phyloP scores from a whole-genome alignment of 2,329 filamentous ascomycete species.

The Colletotrichum chrysophilum region DNA sequence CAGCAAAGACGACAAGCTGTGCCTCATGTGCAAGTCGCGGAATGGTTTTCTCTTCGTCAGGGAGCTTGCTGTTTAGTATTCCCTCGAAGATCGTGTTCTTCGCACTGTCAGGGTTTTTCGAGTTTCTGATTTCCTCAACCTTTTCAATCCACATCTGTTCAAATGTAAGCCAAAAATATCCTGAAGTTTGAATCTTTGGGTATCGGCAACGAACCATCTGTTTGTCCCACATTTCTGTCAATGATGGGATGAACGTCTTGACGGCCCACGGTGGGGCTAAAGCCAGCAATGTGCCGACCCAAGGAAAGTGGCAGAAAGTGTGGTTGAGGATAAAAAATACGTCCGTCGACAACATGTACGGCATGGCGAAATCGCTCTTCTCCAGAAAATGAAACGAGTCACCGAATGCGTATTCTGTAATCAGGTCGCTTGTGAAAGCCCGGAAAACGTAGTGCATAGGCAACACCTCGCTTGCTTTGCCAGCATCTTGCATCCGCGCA shows the following conservation, averaged over 20 bases:
- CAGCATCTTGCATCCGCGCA: neutral
- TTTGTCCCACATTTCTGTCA: neutral
- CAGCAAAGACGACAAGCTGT: neutral
- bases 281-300: neutral
- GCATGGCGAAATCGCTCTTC: neutral
- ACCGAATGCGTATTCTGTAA: neutral
- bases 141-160: neutral
- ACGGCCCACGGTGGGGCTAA: neutral
- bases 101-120: neutral
- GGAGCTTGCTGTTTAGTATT: neutral
- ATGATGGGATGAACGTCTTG: neutral
- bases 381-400: neutral
- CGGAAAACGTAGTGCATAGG: neutral
- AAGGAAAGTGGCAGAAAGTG: neutral
- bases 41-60: neutral
- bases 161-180: neutral
- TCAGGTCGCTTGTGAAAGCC: neutral
- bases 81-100: neutral
- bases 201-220: neutral
- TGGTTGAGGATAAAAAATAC: neutral
- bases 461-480: neutral
- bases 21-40: neutral
- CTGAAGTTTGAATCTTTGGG: neutral
- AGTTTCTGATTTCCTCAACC: neutral
- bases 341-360: neutral